Evolutionary conservation across 352 stramenopile species (phyloP).

Genomic region (Globisporangium radiosum): DNA sequence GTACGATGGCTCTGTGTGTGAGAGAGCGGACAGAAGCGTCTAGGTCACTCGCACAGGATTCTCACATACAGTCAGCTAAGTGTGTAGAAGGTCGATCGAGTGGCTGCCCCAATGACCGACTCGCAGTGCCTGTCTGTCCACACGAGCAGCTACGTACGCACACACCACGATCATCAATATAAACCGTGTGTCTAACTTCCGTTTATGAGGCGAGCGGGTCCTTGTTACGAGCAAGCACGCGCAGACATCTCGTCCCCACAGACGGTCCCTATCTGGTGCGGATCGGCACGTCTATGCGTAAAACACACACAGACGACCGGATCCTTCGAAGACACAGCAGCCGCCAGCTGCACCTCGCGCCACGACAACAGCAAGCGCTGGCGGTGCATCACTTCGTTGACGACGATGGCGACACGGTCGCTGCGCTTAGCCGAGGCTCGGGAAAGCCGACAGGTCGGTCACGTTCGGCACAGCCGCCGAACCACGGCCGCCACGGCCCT

Average conservation of each 20-base stretch:
- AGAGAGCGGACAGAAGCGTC: too few relatives aligned
- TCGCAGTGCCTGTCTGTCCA: too few relatives aligned
- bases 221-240: constrained; percentile 18
- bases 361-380: constrained; percentile 19
- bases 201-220: constrained; percentile 14
- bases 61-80: not conserved
- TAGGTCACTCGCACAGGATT: too few relatives aligned
- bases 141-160: not conserved
- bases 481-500: constrained; percentile 41
- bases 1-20: too few relatives aligned
- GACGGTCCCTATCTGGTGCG: constrained; percentile 56
- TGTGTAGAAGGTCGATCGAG: not conserved
- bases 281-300: constrained; percentile 44
- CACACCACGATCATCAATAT: constrained; percentile 3
- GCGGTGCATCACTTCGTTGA: constrained; percentile 48
- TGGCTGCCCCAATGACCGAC: not conserved
- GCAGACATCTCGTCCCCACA: constrained; percentile 14
- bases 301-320: not conserved
- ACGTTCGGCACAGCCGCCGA: constrained; percentile 50
- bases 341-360: not conserved
- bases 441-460: constrained; percentile 80
- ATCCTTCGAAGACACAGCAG: constrained; percentile 8
- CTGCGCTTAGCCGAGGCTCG: constrained; percentile 64
- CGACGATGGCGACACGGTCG: constrained; percentile 16
- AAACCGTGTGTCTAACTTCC: constrained; percentile 69